Evolutionary conservation across 441 rosid genomes (phyloP), one percentile per base, ranked within the genome.

Genomic region (Jatropha podagrica): DNA sequence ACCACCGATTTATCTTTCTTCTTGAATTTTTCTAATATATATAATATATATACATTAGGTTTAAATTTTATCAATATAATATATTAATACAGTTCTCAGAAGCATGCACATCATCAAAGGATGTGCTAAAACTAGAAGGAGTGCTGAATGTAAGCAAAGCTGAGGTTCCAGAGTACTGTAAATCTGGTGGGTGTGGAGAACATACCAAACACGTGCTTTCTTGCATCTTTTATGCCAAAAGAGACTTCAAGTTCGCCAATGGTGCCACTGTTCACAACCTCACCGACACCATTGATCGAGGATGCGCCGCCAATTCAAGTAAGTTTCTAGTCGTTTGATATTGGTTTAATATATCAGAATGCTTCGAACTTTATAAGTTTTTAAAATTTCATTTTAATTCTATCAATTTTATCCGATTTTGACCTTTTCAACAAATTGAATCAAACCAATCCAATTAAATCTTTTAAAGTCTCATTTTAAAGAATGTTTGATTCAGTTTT

Each of bases 201-300:
- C 78, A 80, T 20, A 74, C 78, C n/a, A 51, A 9, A 15, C 0
- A 8, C 12, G 77, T 76, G 14, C 89, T 86, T 9, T 7, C 6
- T 1, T 86, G 89, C 26, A 67, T 86, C 18, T 42, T 20, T 12
- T 32, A 8, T 9, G 81, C 41, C 1, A 82, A 84, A 60, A 42
- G 81, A 42, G 82, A 86, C 79, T 84, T 86, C 41, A 61, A 77
- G 85, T 84, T 86, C 23, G 73, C 55, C 2, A 86, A 84, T 67
- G 60, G 74, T 5, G 79, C 76, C 51, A 56, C 72, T 0, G 72
- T 81, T 2, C 5, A 51, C 1, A 27, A 59, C 46, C 48, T 86
- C 61, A 65, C 40, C 2, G 32, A 54, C 7, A 15, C 76, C 40
- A 82, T 84, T 67, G 11, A 18, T 10, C 4, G 46, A 0, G 79